Evolutionary conservation across 169 alveolate genomes (phyloP).

Genomic region (Plasmodium chabaudi): DNA sequence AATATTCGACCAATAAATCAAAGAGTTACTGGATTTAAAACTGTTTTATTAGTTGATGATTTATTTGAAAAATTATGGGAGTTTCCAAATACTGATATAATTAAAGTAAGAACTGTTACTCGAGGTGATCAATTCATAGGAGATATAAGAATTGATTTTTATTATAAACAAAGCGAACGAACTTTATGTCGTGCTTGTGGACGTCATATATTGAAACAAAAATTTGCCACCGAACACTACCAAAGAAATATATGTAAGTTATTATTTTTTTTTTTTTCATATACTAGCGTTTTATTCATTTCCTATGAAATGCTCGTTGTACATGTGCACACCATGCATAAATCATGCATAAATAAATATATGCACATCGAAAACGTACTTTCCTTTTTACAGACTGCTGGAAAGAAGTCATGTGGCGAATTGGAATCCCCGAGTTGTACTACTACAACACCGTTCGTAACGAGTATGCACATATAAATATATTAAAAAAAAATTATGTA

Average conservation of each 20-base stretch:
- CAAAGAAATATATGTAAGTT: conserved; percentile 73
- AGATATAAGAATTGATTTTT: conserved; percentile 80
- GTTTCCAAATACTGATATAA: conserved; percentile 80
- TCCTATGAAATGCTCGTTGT: no score
- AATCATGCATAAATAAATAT: no score
- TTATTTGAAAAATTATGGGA: conserved; percentile 84
- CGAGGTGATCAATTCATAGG: conserved; percentile 84
- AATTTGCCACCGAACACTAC: conserved; percentile 83
- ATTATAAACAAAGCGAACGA: conserved; percentile 81
- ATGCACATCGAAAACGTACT: no score
- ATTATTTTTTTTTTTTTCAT: background rate
- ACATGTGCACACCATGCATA: no score
- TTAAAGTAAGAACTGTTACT: conserved; percentile 80
- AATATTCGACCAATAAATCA: conserved; percentile 81
- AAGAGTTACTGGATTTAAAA: conserved; percentile 80
- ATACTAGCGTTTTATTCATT: background rate
- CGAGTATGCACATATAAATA: conserved; percentile 2
- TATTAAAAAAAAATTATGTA: no score
- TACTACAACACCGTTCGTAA: conserved; percentile 64
- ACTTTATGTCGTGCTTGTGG: conserved; percentile 83
- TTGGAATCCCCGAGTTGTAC: conserved; percentile 72
- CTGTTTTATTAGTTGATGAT: conserved; percentile 79
- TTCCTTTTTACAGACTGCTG: conserved; percentile 45
- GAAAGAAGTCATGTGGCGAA: conserved; percentile 76
- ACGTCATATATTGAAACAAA: conserved; percentile 80